Percentiles rank a stretch among this genome's conserved stretches.
phyloP scores from a whole-genome alignment of 768 basidiomycete species.

The Lactifluus volemus region DNA sequence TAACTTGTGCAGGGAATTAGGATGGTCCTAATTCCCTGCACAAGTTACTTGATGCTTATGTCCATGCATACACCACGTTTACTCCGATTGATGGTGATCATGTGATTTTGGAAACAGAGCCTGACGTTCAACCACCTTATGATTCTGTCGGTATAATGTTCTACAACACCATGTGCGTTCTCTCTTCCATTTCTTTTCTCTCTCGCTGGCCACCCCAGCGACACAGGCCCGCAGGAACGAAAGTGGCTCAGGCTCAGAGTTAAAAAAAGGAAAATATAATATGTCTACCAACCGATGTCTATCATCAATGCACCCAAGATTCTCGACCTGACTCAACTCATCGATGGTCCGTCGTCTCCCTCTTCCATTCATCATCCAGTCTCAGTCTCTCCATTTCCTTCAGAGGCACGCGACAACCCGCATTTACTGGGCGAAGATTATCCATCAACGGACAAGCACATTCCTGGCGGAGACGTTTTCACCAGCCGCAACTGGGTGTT shows the following conservation, averaged over 20 bases:
- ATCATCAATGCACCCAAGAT: constrained; percentile 77
- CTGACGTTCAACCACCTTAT: too few species aligned
- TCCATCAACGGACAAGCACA: constrained; percentile 49
- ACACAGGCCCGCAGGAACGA: constrained; percentile 30
- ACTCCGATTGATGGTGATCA: too few species aligned
- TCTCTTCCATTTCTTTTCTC: neutral
- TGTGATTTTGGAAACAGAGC: too few species aligned
- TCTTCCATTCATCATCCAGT: neutral
- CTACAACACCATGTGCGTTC: constrained; percentile 78
- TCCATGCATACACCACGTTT: too few species aligned
- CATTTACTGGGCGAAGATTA: constrained; percentile 48
- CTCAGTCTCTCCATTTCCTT: constrained; percentile 9
- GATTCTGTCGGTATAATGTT: constrained; percentile 87
- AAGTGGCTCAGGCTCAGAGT: constrained; percentile 39
- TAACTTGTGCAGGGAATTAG: too few species aligned
- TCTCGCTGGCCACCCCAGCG: neutral
- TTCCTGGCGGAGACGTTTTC: constrained; percentile 84
- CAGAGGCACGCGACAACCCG: constrained; percentile 62
- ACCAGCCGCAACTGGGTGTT: constrained; percentile 88
- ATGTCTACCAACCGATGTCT: constrained; percentile 66
- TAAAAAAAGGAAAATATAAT: constrained; percentile 64
- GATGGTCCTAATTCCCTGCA: too few species aligned
- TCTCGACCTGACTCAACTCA: constrained; percentile 63
- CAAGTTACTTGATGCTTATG: too few species aligned
- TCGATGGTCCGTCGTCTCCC: constrained; percentile 51